Conservation (phyloP, 257 asterid genomes). For the Euphrasia confusa region DNA sequence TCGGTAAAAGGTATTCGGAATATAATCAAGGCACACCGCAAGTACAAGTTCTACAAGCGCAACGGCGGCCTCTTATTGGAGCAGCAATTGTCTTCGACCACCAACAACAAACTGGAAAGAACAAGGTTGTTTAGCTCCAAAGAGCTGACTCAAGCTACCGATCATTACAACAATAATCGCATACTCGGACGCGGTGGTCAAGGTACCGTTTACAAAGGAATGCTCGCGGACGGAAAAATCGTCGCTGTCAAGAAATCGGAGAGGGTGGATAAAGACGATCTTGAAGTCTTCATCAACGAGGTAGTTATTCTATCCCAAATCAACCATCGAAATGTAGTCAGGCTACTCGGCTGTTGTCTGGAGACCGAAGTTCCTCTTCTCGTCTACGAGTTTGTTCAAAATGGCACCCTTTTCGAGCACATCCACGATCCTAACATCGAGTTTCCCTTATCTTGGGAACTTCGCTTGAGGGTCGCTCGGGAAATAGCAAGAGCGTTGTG, state of each 20-base stretch:
- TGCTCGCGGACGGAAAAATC: slow-evolving; percentile 22
- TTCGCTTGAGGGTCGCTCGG: slow-evolving; percentile 25
- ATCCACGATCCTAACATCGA: slow-evolving; percentile 30
- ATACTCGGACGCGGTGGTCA: slow-evolving; percentile 30
- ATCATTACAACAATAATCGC: slow-evolving; percentile 27
- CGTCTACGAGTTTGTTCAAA: slow-evolving; percentile 29
- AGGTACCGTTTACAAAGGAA: slow-evolving; percentile 32
- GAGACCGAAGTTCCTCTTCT: slow-evolving; percentile 30
- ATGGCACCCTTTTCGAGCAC: slow-evolving; percentile 27
- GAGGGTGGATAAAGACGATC: background rate
- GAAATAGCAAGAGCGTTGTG: slow-evolving; percentile 36
- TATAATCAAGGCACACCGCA: slow-evolving; percentile 21
- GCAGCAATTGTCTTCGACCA: slow-evolving; percentile 24
- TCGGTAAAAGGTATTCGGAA: slow-evolving; percentile 13
- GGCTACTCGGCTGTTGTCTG: slow-evolving; percentile 29
- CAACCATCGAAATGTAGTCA: slow-evolving; percentile 31
- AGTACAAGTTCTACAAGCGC: slow-evolving; percentile 17
- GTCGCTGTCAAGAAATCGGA: too few species aligned
- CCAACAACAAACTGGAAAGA: slow-evolving; percentile 24
- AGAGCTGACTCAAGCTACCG: slow-evolving; percentile 31
- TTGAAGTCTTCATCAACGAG: slow-evolving; percentile 26
- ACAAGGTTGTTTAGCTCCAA: slow-evolving; percentile 20
- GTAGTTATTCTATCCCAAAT: slow-evolving; percentile 27
- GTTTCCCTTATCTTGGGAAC: slow-evolving; percentile 30
- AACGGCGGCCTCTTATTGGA: slow-evolving; percentile 40